Conservation (phyloP, 495 filamentous ascomycete species). For the Hypoxylon fragiforme region DNA sequence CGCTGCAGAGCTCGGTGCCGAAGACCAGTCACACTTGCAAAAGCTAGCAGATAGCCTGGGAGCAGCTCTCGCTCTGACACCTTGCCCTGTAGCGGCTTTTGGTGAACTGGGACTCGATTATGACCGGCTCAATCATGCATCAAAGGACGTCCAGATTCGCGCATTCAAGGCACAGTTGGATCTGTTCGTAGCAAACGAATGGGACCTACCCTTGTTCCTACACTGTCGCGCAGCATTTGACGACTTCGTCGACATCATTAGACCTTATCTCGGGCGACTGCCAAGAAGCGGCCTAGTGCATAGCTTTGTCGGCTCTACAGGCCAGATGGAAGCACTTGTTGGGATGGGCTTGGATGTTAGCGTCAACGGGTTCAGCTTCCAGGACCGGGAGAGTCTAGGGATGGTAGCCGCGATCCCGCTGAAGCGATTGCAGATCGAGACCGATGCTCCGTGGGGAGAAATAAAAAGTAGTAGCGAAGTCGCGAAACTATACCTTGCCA, state of each 20-base stretch:
- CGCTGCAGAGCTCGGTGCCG: conserved; percentile 51
- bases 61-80: conserved; percentile 51
- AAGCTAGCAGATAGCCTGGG: conserved; percentile 47
- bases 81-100: conserved; percentile 67
- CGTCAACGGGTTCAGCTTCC: conserved; percentile 54
- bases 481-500: conserved; percentile 21
- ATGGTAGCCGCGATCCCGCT: conserved; percentile 70
- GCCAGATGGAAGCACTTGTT: conserved; percentile 69
- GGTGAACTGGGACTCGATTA: conserved; percentile 86
- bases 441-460: conserved; percentile 74
- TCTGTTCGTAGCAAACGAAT: conserved; percentile 61
- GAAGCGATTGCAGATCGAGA: conserved; percentile 73
- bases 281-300: conserved; percentile 71
- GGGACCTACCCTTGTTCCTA: conserved; percentile 72
- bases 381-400: conserved; percentile 71
- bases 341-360: conserved; percentile 66
- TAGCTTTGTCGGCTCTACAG: conserved; percentile 71
- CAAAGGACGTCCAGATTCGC: conserved; percentile 68
- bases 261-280: conserved; percentile 53
- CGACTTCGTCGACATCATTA: conserved; percentile 66
- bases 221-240: conserved; percentile 70
- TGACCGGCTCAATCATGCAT: conserved; percentile 68
- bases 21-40: conserved; percentile 55
- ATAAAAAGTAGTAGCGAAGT: conserved; percentile 39
- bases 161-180: conserved; percentile 74